Conservation (phyloP, 805 yeast species). For the Metschnikowia cubensis region DNA sequence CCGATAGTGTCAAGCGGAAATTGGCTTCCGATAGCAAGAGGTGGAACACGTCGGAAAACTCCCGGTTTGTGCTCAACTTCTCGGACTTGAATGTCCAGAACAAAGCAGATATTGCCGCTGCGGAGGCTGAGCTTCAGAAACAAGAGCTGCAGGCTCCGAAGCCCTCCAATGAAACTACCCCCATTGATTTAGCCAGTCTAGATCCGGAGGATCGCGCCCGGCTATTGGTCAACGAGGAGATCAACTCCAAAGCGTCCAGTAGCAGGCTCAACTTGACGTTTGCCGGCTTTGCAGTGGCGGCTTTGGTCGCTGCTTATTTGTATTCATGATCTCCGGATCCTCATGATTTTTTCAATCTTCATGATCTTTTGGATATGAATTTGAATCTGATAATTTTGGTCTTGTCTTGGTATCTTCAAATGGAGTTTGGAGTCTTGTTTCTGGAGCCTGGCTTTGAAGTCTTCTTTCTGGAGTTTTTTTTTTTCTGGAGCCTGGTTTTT, state of each 20-base stretch:
- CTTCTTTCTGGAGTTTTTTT: too few species aligned
- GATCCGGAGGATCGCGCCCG: conserved; percentile 71
- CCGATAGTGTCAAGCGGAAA: conserved; percentile 50
- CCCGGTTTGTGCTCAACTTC: conserved; percentile 58
- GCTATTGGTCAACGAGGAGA: conserved; percentile 18
- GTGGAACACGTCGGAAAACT: conserved; percentile 56
- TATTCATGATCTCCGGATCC: not conserved
- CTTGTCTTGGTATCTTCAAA: too few species aligned
- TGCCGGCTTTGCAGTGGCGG: conserved; percentile 31
- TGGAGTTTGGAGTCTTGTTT: too few species aligned
- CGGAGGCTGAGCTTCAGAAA: conserved; percentile 17
- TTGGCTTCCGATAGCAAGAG: conserved; percentile 57
- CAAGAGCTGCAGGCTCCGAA: conserved; percentile 5
- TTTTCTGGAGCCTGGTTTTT: too few species aligned
- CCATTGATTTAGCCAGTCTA: conserved; percentile 34
- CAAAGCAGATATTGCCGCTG: conserved; percentile 25
- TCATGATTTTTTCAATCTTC: not conserved
- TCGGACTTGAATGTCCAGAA: conserved; percentile 59
- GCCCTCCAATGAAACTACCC: conserved; percentile 9
- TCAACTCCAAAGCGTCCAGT: not conserved
- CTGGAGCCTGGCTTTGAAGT: too few species aligned
- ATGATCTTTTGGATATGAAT: not conserved
- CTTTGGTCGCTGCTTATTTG: conserved; percentile 28
- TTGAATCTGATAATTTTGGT: too few species aligned
- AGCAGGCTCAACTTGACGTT: conserved; percentile 17